Conservation (phyloP, 768 basidiomycete genomes). For the Gymnopilus dilepis region DNA sequence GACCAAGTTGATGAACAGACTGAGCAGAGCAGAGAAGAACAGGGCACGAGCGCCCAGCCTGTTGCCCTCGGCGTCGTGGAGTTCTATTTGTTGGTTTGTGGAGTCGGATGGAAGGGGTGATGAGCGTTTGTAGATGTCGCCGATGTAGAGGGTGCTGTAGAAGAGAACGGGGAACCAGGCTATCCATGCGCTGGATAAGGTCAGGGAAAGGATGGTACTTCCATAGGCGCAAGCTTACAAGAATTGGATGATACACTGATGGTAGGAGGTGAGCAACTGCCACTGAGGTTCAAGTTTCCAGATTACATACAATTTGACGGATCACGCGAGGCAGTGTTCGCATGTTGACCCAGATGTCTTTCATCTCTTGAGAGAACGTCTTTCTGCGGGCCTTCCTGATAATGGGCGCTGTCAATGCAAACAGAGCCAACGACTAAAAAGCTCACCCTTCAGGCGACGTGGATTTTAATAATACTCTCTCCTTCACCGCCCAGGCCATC, state of each 20-base stretch:
- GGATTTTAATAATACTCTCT: constrained; percentile 66
- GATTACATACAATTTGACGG: constrained; percentile 79
- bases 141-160: constrained; percentile 87
- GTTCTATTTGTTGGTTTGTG: constrained; percentile 29
- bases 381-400: constrained; percentile 33
- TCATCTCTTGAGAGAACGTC: constrained; percentile 51
- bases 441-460: constrained; percentile 24
- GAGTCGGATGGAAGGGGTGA: constrained; percentile 33
- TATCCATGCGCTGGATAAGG: constrained; percentile 66
- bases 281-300: too few relatives aligned
- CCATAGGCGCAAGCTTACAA: constrained; percentile 54
- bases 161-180: constrained; percentile 95
- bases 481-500: constrained; percentile 67
- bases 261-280: not conserved
- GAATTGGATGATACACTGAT: constrained; percentile 78
- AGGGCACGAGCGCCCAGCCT: constrained; percentile 85
- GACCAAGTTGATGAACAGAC: constrained; percentile 68
- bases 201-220: constrained; percentile 1
- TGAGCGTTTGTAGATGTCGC: constrained; percentile 77
- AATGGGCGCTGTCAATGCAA: not conserved
- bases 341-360: constrained; percentile 74
- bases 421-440: not conserved
- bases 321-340: constrained; percentile 74
- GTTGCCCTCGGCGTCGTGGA: constrained; percentile 70
- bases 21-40: constrained; percentile 75